Conservation (phyloP, 352 stramenopile species). For the Pythium biforme region DNA sequence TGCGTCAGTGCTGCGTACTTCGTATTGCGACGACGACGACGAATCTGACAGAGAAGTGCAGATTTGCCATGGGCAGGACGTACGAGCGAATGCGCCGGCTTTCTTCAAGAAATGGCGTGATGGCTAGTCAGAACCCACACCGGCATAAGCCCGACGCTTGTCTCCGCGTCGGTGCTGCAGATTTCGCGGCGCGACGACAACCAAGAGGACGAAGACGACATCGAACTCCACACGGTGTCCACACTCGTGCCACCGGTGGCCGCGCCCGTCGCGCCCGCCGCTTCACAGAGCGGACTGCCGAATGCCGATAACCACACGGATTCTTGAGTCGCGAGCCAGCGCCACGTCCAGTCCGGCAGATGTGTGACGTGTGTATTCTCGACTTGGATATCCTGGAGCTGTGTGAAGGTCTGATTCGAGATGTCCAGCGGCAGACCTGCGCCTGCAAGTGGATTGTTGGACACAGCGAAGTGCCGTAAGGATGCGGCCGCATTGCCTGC, state of each 20-base stretch:
- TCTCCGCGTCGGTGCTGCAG: not conserved
- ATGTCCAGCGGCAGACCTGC: not conserved
- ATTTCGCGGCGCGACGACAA: not conserved
- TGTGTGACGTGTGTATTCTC: constrained; percentile 10
- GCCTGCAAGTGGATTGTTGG: not conserved
- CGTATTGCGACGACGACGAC: no score
- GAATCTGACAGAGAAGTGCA: no score
- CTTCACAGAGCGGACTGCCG: constrained; percentile 13
- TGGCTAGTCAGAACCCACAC: not conserved
- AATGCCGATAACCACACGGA: not conserved
- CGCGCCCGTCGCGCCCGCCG: not conserved
- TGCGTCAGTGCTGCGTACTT: no score
- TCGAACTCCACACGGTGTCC: not conserved
- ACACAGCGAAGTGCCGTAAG: constrained; percentile 2
- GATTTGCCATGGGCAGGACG: no score
- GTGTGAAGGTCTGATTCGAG: not conserved
- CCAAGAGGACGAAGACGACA: not conserved
- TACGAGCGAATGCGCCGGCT: not conserved
- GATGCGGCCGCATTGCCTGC: not conserved
- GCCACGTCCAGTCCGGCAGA: constrained; percentile 10
- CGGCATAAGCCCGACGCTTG: not conserved
- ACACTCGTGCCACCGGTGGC: not conserved
- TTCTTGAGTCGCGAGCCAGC: not conserved
- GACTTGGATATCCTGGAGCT: constrained; percentile 2
- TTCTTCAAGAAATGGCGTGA: not conserved